Base-by-base conservation (phyloP, 2,329 filamentous ascomycete species). In the Domatiomyces globalis region DNA sequence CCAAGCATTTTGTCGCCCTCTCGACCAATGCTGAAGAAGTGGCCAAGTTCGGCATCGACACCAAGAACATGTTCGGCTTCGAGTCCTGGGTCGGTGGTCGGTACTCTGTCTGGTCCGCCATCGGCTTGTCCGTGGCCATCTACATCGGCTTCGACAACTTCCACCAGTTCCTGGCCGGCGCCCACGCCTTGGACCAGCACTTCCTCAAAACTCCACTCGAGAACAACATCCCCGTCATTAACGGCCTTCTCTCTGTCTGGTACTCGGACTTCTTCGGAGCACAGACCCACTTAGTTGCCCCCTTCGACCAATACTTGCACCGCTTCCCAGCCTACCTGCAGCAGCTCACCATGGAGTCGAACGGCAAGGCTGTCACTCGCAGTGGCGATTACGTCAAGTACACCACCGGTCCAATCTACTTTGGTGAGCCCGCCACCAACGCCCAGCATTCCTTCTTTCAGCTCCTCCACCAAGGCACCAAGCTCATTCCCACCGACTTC, bases 391-490 rank as follows among this genome's bases (percentile, higher is more conserved):
- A 94, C 55, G 89, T 94, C 66, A 95, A 95, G 74, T 98, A 98
- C 76, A 95, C 89, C 53, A 98, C 92, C 39, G 90, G 92, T 47
- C 81, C 92, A 50, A 90, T 98, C 66, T 76, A 98, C 57, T 98
- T 98, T 67, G 92, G 92, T 66, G 92, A 98, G 77, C 92, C 92
- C 50, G 94, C 88, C 71, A 98, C 92, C 69, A 98, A 98, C 68
- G 92, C 92, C 45, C 92, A 98, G 76, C 92, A 98, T 80, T 96
- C 92, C 55, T 98, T 98, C 83, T 98, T 94, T 84, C 92, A 98
- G 79, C 84, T 98, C 46, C 82, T 98, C 54, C 92, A 98, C 78
- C 92, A 98, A 72, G 92, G 92, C 64, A 98, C 92, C 63, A 96
- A 96, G 80, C 83, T 98, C 65, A 96, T 98, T 67, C 92, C 92